Evolutionary conservation across 164 flowering plant species (phyloP).

Genomic region (Magnolia officinalis): DNA sequence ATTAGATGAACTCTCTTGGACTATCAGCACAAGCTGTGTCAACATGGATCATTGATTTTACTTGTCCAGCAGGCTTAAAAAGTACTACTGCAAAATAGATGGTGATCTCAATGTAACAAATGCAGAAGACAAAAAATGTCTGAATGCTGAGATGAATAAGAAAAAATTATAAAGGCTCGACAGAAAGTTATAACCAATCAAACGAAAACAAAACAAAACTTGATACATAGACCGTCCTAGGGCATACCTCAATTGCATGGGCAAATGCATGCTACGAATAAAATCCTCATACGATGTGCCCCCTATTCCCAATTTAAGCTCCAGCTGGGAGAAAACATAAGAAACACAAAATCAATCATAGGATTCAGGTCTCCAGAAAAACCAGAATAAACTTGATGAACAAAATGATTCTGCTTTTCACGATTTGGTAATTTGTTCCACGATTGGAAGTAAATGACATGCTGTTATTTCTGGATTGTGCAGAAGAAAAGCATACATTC

Average conservation of each 20-base stretch:
- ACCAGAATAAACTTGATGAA: background rate
- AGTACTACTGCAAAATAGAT: background rate
- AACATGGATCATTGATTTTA: background rate
- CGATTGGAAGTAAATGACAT: background rate
- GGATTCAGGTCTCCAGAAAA: background rate
- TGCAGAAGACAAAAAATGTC: background rate
- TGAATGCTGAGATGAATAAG: background rate
- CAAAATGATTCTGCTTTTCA: background rate
- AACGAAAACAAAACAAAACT: background rate
- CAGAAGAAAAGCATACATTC: background rate
- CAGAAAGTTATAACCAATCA: background rate
- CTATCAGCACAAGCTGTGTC: too few relatives aligned
- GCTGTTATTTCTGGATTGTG: background rate
- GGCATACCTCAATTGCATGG: slow-evolving; percentile 84
- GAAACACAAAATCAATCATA: background rate
- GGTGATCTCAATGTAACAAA: background rate
- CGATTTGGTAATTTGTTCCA: too few relatives aligned
- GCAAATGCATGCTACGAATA: slow-evolving; percentile 78
- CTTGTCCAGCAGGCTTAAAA: background rate
- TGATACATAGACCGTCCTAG: background rate
- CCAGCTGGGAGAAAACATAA: slow-evolving; percentile 48
- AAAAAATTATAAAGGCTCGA: background rate
- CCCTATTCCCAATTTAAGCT: slow-evolving; percentile 89
- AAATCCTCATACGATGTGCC: slow-evolving; percentile 96
- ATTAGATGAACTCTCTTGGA: too few relatives aligned